Base-by-base conservation (phyloP, 2,329 filamentous ascomycete genomes). In the Canariomyces notabilis region DNA sequence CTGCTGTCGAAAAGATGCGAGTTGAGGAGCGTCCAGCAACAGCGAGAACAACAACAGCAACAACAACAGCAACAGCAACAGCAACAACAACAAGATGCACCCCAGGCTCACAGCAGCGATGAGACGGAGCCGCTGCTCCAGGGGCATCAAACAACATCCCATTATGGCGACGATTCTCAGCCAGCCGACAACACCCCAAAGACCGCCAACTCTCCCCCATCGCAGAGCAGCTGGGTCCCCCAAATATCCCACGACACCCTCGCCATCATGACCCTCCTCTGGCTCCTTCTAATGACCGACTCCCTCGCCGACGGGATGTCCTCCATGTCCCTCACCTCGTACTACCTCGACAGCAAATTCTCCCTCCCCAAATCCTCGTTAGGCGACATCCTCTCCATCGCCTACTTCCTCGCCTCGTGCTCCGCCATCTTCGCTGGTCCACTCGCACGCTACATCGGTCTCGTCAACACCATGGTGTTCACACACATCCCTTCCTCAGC, bases 251-350 rank as follows among this genome's bases (percentile, higher is more conserved):
- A 64, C 1, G 64, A 74, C 12, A 83, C 81, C 0, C 70, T 75
- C 11, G 70, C 67, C 2, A 71, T 79, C 57, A 82, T 85, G 74
- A 77, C 76, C 61, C 77, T 78, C 41, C 67, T 85, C 3, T 85
- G 81, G 79, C 74, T 82, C 48, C 71, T 85, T 6, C 70, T 86
- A 8, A 73, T 75, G 18, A 67, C 85, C 19, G 82, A 85, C 62
- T 80, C 79, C 2, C 67, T 84, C 8, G 79, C 81, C 12, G 80
- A 84, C 54, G 80, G 81, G 19, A 84, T 85, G 77, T 73, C 75
- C n/a, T 71, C 69, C 3, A 75, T 77, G 54, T 70, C 76, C 1
- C 55, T 80, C 22, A 82, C 77, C 0, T 77, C 72, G 9, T 82
- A 81, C 58, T 82, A 75, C 61, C 66, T 81, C 43, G 75, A 79